These are phyloP conservation scores for Verticillium longisporum DNA, from an alignment of 2,329 filamentous ascomycete genomes.

Conservation along the genomic window DNA sequence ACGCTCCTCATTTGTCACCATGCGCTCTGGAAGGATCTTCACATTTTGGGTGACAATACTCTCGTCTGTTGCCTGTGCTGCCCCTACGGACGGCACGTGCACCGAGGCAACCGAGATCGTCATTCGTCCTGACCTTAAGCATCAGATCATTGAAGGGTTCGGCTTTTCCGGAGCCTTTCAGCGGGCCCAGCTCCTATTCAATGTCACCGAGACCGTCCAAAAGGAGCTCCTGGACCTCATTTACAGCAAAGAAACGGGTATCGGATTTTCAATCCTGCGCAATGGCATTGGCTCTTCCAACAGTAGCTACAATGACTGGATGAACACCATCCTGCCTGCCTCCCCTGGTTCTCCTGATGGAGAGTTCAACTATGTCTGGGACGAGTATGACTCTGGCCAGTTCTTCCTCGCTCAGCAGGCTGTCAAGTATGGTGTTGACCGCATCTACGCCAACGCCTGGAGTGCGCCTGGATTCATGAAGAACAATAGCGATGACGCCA, in stretches of 20 bases:
- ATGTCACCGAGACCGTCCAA: neutral
- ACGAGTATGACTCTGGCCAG: constrained; percentile 28
- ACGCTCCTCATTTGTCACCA: neutral
- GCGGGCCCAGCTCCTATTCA: constrained; percentile 18
- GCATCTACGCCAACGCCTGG: constrained; percentile 43
- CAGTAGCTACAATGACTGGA: constrained; percentile 24
- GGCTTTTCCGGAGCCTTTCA: constrained; percentile 28
- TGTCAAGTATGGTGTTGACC: constrained; percentile 24
- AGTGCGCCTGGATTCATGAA: constrained; percentile 45
- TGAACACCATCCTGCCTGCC: constrained; percentile 24
- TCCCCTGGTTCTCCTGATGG: constrained; percentile 20
- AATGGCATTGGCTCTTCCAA: constrained; percentile 32
- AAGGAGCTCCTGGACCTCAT: constrained; percentile 2
- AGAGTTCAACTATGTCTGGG: constrained; percentile 22
- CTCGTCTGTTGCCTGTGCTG: neutral
- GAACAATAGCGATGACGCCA: constrained; percentile 26
- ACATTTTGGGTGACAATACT: neutral
- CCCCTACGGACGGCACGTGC: neutral
- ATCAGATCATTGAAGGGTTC: constrained; percentile 28
- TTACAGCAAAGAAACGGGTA: constrained; percentile 1
- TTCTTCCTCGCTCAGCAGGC: constrained; percentile 34
- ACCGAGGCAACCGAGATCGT: neutral
- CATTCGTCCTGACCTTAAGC: constrained; percentile 13
- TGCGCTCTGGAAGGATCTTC: neutral
- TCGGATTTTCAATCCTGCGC: constrained; percentile 30